These are phyloP conservation scores for Malbranchea zuffiana DNA, from an alignment of 2,329 filamentous ascomycete genomes.

Conservation along the genomic window DNA sequence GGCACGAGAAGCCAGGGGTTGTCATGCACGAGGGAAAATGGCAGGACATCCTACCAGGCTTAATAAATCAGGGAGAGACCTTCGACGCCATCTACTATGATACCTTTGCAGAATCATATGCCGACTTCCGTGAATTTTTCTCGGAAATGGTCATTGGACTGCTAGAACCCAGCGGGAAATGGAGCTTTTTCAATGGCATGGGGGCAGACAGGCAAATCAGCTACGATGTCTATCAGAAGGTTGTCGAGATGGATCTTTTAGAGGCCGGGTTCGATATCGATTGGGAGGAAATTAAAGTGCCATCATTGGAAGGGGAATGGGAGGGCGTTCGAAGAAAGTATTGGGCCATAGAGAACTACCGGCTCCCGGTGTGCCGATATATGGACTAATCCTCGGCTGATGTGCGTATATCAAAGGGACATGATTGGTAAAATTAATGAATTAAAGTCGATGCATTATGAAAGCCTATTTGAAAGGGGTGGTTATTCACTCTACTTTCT, in stretches of 20 bases:
- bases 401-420: too few relatives aligned
- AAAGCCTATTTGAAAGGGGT: too few relatives aligned
- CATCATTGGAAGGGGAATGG: conserved; percentile 70
- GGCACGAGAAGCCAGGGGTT: conserved; percentile 51
- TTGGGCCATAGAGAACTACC: conserved; percentile 62
- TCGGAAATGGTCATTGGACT: conserved; percentile 73
- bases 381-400: too few relatives aligned
- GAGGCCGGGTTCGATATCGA: conserved; percentile 84
- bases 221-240: conserved; percentile 91
- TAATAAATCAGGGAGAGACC: conserved; percentile 56
- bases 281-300: conserved; percentile 68
- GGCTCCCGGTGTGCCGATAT: conserved; percentile 34
- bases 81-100: conserved; percentile 95
- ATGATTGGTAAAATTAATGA: too few relatives aligned
- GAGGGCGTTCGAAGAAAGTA: conserved; percentile 77
- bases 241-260: conserved; percentile 79
- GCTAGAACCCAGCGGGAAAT: conserved; percentile 46
- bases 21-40: conserved; percentile 60
- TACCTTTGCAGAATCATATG: conserved; percentile 91
- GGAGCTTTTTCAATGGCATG: conserved; percentile 61
- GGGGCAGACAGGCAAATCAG: conserved; percentile 86
- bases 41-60: conserved; percentile 64
- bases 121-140: conserved; percentile 75
- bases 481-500: too few relatives aligned
- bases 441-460: too few relatives aligned